Conservation (phyloP, 352 stramenopile species). For the Phytophthora podocarpi region DNA sequence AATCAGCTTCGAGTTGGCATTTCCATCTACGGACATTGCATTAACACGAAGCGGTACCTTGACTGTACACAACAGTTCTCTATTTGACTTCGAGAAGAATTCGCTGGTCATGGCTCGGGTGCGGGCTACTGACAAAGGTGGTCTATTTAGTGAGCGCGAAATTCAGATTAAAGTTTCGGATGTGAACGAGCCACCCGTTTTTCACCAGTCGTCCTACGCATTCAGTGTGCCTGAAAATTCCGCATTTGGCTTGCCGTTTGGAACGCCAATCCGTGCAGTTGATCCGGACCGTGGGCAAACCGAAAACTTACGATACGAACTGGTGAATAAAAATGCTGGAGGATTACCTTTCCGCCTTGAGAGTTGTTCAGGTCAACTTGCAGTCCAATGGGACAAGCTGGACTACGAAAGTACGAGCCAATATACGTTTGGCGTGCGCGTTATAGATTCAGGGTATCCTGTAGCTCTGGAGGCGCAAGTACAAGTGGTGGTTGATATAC, state of each 20-base stretch:
- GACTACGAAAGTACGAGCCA: constrained; percentile 51
- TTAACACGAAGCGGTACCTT: constrained; percentile 49
- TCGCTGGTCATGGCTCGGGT: constrained; percentile 39
- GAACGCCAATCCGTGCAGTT: constrained; percentile 49
- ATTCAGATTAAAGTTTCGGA: constrained; percentile 51
- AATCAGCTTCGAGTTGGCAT: constrained; percentile 31
- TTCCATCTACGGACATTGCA: constrained; percentile 38
- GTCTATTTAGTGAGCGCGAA: constrained; percentile 42
- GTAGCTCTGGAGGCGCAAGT: constrained; percentile 30
- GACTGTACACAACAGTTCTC: constrained; percentile 35
- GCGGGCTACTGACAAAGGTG: constrained; percentile 39
- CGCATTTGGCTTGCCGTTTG: constrained; percentile 35
- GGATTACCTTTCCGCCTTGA: constrained; percentile 55
- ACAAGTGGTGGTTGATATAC: constrained; percentile 38
- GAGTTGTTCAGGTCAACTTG: constrained; percentile 54
- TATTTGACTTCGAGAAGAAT: constrained; percentile 62
- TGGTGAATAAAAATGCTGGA: constrained; percentile 44
- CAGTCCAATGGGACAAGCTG: constrained; percentile 48
- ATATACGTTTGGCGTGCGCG: constrained; percentile 51
- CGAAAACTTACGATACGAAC: constrained; percentile 50
- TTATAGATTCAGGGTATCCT: constrained; percentile 50
- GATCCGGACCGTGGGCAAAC: constrained; percentile 59
- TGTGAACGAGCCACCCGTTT: constrained; percentile 58
- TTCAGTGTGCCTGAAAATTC: constrained; percentile 56
- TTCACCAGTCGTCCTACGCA: constrained; percentile 41